Percentiles rank a stretch among this genome's conserved stretches.
Evolutionary conservation across 2,329 filamentous ascomycete species (phyloP).

Genomic region (Albifimbria verrucaria): DNA sequence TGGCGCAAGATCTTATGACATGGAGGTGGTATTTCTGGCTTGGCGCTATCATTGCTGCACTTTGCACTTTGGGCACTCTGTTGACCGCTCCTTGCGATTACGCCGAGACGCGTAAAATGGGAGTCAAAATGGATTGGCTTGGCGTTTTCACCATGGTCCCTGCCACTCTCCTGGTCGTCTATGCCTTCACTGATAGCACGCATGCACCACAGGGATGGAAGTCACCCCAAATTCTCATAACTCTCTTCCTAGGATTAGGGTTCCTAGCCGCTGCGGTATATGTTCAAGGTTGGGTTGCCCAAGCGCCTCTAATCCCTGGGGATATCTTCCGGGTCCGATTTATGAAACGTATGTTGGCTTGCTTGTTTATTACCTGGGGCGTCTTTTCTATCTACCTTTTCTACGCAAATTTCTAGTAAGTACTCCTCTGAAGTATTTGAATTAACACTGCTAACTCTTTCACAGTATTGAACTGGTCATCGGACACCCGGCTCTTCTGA

Average conservation of each 20-base stretch:
- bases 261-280: constrained; percentile 55
- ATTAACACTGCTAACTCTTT: not conserved
- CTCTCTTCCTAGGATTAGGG: constrained; percentile 53
- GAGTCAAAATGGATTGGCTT: constrained; percentile 57
- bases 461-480: constrained; percentile 51
- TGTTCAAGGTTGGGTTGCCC: constrained; percentile 61
- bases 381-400: constrained; percentile 61
- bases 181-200: constrained; percentile 64
- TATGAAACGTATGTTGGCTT: constrained; percentile 55
- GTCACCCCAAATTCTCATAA: constrained; percentile 60
- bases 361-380: constrained; percentile 48
- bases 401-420: constrained; percentile 63
- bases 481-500: constrained; percentile 46
- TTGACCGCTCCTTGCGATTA: constrained; percentile 34
- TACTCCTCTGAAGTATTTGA: not conserved
- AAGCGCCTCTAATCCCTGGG: constrained; percentile 58
- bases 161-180: constrained; percentile 64
- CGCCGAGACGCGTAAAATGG: constrained; percentile 22
- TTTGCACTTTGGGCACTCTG: constrained; percentile 46
- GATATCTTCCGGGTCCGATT: constrained; percentile 61
- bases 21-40: constrained; percentile 72
- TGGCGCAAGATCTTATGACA: constrained; percentile 53
- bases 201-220: constrained; percentile 60
- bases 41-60: constrained; percentile 40
- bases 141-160: constrained; percentile 51